These are phyloP conservation scores for Eucalyptus camaldulensis DNA, from an alignment of 345 rosid genomes.

Conservation along the genomic window DNA sequence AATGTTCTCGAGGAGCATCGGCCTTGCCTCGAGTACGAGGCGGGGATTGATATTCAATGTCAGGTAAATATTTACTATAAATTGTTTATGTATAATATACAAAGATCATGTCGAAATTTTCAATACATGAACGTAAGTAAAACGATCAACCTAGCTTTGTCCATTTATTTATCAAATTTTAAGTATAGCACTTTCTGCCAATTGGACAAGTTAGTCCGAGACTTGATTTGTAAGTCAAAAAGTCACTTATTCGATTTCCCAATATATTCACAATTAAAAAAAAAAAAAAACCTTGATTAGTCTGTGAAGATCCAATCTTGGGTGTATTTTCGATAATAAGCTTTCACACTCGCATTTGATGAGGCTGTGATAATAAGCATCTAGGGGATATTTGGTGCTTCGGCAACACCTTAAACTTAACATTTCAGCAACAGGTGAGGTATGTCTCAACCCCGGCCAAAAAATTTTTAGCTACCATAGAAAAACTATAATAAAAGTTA, in stretches of 20 bases:
- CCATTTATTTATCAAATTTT: not conserved
- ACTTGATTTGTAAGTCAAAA: not conserved
- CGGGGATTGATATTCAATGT: slow-evolving; percentile 39
- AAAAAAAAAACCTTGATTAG: not conserved
- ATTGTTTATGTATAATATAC: not conserved
- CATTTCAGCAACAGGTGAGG: not conserved
- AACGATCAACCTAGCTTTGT: not conserved
- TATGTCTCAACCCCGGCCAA: not conserved
- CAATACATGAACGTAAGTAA: not conserved
- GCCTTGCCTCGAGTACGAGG: slow-evolving; percentile 18
- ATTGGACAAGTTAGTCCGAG: not conserved
- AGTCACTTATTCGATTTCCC: not conserved
- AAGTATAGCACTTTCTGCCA: not conserved
- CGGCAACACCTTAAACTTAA: not conserved
- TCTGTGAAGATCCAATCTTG: not conserved
- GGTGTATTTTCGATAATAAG: not conserved
- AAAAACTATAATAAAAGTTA: not conserved
- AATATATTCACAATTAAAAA: not conserved
- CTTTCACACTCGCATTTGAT: not conserved
- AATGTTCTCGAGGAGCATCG: slow-evolving; percentile 23
- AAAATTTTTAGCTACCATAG: not conserved
- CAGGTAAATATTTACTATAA: slow-evolving; percentile 8
- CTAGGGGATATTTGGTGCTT: not conserved
- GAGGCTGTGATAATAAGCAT: not conserved
- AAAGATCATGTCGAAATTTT: not conserved